A percentile compares a stretch with the other conserved stretches of the same genome.
phyloP scores from a whole-genome alignment of 2,329 filamentous ascomycete genomes.

The Fusarium anthophilum region DNA sequence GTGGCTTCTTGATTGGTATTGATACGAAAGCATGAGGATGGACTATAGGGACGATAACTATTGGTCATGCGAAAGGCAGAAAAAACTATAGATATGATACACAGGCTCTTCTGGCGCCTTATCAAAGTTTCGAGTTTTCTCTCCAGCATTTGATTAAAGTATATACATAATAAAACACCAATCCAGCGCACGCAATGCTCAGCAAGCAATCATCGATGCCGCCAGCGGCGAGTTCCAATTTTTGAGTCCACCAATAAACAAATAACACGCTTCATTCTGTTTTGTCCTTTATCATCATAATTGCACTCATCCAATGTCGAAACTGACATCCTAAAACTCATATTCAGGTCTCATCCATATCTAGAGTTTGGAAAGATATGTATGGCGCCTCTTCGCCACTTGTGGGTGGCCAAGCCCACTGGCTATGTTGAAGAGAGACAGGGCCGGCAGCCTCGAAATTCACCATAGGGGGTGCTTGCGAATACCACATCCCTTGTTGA shows the following conservation, averaged over 20 bases:
- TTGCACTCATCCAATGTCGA: background rate
- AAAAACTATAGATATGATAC: background rate
- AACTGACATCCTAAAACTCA: background rate
- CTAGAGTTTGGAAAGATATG: constrained; percentile 28
- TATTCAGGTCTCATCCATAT: constrained; percentile 29
- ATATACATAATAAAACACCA: background rate
- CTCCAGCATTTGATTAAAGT: background rate
- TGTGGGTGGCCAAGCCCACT: constrained; percentile 44
- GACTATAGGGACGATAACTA: background rate
- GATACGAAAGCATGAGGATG: background rate
- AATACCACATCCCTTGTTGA: constrained; percentile 44
- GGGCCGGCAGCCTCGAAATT: constrained; percentile 43
- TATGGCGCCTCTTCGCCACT: constrained; percentile 28
- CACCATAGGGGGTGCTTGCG: constrained; percentile 43
- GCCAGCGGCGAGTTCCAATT: background rate
- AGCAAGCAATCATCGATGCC: background rate
- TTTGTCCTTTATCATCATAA: background rate
- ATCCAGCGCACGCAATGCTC: background rate
- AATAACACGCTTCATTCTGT: background rate
- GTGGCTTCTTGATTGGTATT: background rate
- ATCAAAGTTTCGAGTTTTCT: background rate
- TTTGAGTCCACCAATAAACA: background rate
- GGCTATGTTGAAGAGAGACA: constrained; percentile 35
- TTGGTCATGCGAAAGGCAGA: background rate
- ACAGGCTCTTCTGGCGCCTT: background rate